Percentiles rank a stretch among this genome's conserved stretches.
Conservation (phyloP, 2,329 filamentous ascomycete genomes). For the Trichoderma sp. region DNA sequence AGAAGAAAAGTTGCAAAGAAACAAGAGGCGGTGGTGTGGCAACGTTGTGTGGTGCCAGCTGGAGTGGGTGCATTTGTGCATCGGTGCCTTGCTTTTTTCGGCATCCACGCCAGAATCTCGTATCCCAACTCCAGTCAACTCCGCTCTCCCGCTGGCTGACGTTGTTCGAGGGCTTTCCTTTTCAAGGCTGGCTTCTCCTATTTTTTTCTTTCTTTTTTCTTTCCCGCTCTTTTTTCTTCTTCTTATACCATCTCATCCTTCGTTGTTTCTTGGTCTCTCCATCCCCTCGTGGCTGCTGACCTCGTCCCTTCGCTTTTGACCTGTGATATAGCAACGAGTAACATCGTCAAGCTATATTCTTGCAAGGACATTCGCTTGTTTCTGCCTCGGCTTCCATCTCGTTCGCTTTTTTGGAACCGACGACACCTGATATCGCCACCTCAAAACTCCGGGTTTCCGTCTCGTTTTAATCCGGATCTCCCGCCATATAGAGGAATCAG, state of each 20-base stretch:
- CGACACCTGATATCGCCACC: slow-evolving; percentile 2
- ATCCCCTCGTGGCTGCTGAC: neutral
- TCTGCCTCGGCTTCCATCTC: neutral
- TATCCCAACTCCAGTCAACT: neutral
- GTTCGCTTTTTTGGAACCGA: slow-evolving; percentile 2
- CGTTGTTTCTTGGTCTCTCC: neutral
- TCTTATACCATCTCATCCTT: neutral
- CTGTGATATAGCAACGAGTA: neutral
- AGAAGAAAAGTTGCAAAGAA: neutral
- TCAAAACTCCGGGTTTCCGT: neutral
- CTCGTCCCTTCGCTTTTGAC: neutral
- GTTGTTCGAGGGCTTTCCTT: neutral
- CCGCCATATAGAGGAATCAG: slow-evolving; percentile 8
- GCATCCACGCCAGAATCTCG: neutral
- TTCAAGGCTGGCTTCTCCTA: neutral
- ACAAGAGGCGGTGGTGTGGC: neutral
- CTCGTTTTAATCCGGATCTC: neutral
- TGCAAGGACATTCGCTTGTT: slow-evolving; percentile 1
- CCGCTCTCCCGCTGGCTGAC: slow-evolving; percentile 1
- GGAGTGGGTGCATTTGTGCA: neutral
- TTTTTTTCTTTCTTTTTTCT: neutral
- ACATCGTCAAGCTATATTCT: neutral
- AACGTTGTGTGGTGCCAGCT: neutral
- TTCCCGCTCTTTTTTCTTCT: neutral
- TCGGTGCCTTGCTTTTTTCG: slow-evolving; percentile 14